Percentiles rank a stretch among this genome's conserved stretches.
Conservation (phyloP, 495 filamentous ascomycete species). For the Penicillium ochrochloron region DNA sequence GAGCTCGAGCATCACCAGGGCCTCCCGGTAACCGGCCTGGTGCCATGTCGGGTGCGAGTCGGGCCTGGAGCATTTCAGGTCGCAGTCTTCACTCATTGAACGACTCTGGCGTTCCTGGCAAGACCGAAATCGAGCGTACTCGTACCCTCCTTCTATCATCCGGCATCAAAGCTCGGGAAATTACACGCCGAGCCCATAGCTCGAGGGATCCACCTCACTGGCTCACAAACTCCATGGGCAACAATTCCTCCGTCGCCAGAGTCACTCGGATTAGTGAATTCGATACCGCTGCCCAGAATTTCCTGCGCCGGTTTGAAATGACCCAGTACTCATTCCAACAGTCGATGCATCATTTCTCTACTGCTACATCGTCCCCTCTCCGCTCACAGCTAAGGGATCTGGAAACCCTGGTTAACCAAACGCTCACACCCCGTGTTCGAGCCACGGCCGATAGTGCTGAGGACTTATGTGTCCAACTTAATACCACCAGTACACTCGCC, state of each 20-base stretch:
- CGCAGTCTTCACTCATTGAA: conserved; percentile 47
- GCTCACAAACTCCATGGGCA: conserved; percentile 34
- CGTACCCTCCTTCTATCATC: conserved; percentile 76
- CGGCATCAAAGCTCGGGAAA: conserved; percentile 83
- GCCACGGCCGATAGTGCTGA: conserved; percentile 76
- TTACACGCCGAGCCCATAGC: conserved; percentile 65
- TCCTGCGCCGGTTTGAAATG: conserved; percentile 60
- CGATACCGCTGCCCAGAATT: conserved; percentile 67
- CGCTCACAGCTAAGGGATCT: conserved; percentile 52
- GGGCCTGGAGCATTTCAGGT: conserved; percentile 73
- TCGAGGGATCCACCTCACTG: conserved; percentile 48
- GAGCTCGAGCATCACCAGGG: conserved; percentile 43
- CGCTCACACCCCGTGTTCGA: conserved; percentile 67
- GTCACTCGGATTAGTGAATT: conserved; percentile 67
- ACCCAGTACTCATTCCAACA: conserved; percentile 59
- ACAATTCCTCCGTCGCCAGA: conserved; percentile 42
- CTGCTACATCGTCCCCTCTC: conserved; percentile 48
- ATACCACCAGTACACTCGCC: conserved; percentile 71
- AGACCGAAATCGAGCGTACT: conserved; percentile 74
- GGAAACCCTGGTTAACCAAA: conserved; percentile 54
- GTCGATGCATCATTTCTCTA: conserved; percentile 57
- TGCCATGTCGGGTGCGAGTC: conserved; percentile 32
- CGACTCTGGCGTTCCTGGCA: conserved; percentile 43
- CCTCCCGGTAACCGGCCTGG: conserved; percentile 29
- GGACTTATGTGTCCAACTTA: conserved; percentile 71